Evolutionary conservation across 2,329 filamentous ascomycete species (phyloP), one percentile per base, ranked within the genome.

Genomic region (Aspergillus flavus): DNA sequence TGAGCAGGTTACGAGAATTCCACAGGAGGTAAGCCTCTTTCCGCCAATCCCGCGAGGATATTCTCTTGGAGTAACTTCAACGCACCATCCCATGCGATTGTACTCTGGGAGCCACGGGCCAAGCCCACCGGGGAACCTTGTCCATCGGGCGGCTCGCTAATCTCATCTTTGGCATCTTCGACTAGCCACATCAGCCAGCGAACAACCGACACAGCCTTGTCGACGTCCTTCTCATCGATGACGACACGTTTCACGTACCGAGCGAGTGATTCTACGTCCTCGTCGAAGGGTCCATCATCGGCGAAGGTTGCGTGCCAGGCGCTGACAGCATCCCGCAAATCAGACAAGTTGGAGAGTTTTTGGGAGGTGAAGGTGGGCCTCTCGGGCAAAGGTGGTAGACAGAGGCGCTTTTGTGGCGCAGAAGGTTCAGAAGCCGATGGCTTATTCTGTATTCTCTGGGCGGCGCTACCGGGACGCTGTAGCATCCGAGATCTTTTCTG

Each of bases 241-340:
- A 97, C 84, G 0, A 98, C 92, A 30, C 85, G 85, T 6, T 75
- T 81, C 34, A 98, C 76, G 76, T 96, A 98, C 72, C 82, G 85
- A 59, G 85, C 86, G 64, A 98, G 82, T 43, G 94, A 88, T 46
- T 84, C 84, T 0, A 94, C 89, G 76, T 99, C 95, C 62, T 91
- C 88, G 0, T 79, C 79, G 76, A 95, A 93, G 1, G 95, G 95
- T 0, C 91, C 93, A 3, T 94, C 90, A 6, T 83, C 82, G 41
- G 77, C 81, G 64, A 94, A 96, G 64, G 90, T 88, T 3, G 80
- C 74, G 67, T 93, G 85, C 95, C 95, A 99, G 4, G 87, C 87
- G 60, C 83, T 86, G 16, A 97, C 81, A 73, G 93, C 92, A 43
- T 87, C 83, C 52, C 93, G 86, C 59, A 98, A 81, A 68, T 96